Base-by-base conservation (phyloP, 306 rosid species). In the Quercus dentata region DNA sequence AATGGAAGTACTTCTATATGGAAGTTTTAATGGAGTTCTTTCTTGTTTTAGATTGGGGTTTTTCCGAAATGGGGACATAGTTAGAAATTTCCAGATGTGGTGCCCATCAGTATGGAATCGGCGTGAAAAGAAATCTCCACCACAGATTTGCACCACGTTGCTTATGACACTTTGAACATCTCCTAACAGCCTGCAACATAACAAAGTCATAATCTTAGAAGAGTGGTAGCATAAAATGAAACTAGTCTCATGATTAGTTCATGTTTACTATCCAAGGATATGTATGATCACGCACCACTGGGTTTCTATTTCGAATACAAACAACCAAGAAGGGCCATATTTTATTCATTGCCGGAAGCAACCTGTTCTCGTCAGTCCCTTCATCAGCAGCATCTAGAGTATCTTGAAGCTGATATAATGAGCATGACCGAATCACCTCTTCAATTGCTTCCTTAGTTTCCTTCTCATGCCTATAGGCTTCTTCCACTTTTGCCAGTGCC, bases 301-400 rank as follows among this genome's bases (percentile, higher is more conserved):
- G 89, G 77, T 86, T 89, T 76, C 80, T 91, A 79, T 89, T 92
- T 82, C 77, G 95, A 82, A 89, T 85, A 83, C 99, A 92, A 61
- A 88, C 83, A 65, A 91, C 89, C 82, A 95, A 74, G 84, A 90
- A 92, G 38, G 98, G 97, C 99, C 98, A 95, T 84, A 92, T 86
- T 80, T 91, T 95, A 85, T 92, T 95, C 94, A 92, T 87, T n/a
- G 94, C 96, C 1, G 99, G 99, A 90, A 92, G 99, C 84, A 92
- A 73, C 88, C 99, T 83, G 83, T 92, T 95, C 76, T 92, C 99
- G 55, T 90, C 98, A 7, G 89, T 68, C 74, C 86, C 97, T 71
- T 88, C 94, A 61, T 90, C 94, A 21, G 88, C 74, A 67, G 85
- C 88, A 63, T 87, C 87, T 62, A 92, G 74, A 58, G 86, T 84